A percentile compares a stretch with the other conserved stretches of the same genome.
Conservation (phyloP, 768 basidiomycete genomes). For the Boletus huronensis region DNA sequence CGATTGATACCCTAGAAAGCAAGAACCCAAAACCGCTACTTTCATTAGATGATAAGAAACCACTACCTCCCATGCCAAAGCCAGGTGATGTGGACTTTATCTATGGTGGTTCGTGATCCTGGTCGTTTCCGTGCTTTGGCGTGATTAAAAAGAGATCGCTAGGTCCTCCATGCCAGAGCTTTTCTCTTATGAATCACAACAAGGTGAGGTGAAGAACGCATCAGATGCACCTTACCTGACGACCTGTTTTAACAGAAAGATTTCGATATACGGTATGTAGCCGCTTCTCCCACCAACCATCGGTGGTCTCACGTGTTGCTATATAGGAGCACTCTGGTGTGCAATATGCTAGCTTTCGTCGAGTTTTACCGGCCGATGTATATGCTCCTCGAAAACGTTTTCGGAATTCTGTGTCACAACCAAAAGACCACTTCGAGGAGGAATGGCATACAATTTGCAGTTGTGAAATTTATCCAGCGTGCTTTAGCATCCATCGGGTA, state of each 20-base stretch:
- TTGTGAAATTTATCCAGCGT: slow-evolving; percentile 64
- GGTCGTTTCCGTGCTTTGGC: not conserved
- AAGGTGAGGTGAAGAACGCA: slow-evolving; percentile 39
- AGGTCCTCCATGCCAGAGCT: slow-evolving; percentile 80
- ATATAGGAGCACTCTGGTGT: slow-evolving; percentile 55
- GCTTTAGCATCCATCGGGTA: slow-evolving; percentile 63
- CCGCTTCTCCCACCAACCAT: not conserved
- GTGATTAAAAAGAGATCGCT: not conserved
- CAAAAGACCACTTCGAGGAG: slow-evolving; percentile 40
- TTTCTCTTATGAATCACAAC: slow-evolving; percentile 59
- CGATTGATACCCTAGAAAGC: slow-evolving; percentile 46
- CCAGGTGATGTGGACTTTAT: slow-evolving; percentile 64
- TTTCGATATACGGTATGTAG: slow-evolving; percentile 54
- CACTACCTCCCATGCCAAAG: slow-evolving; percentile 48
- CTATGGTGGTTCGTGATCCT: slow-evolving; percentile 55
- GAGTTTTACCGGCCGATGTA: slow-evolving; percentile 62
- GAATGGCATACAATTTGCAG: slow-evolving; percentile 46
- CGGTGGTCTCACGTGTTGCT: not conserved
- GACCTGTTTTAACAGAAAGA: slow-evolving; percentile 38
- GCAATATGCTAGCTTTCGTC: slow-evolving; percentile 68
- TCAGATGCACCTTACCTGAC: not conserved
- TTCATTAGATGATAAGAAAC: slow-evolving; percentile 39
- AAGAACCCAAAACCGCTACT: slow-evolving; percentile 38
- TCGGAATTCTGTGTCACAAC: slow-evolving; percentile 52
- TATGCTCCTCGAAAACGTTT: slow-evolving; percentile 72